phyloP scores from a whole-genome alignment of 768 basidiomycete genomes.

The Erythrobasidium yunnanense region DNA sequence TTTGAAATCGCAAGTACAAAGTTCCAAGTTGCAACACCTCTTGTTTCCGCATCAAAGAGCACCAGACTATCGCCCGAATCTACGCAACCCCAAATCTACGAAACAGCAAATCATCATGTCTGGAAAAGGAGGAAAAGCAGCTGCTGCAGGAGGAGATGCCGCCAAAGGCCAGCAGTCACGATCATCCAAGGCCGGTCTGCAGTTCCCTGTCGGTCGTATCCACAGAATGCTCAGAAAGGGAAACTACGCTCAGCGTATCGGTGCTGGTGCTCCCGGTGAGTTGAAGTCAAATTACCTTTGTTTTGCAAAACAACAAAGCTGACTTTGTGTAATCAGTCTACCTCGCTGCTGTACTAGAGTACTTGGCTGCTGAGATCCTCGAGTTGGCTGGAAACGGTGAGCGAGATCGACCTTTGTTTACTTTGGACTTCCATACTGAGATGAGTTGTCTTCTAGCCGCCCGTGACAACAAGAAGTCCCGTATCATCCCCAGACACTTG shows the following conservation, averaged over 20 bases:
- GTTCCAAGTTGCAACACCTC: conserved; percentile 6
- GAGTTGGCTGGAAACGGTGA: conserved; percentile 67
- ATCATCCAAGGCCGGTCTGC: conserved; percentile 50
- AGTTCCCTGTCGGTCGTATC: conserved; percentile 73
- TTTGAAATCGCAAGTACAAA: no score
- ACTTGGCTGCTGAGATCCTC: conserved; percentile 73
- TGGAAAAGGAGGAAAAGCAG: conserved; percentile 27
- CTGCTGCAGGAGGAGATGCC: conserved; percentile 12
- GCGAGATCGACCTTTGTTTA: conserved; percentile 61
- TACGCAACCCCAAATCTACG: conserved; percentile 26
- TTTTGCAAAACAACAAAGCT: not conserved
- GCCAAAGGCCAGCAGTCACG: conserved; percentile 48
- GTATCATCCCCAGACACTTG: conserved; percentile 68
- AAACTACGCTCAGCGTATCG: conserved; percentile 77
- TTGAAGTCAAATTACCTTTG: not conserved
- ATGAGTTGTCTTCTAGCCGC: conserved; percentile 57
- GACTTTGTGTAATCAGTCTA: conserved; percentile 49
- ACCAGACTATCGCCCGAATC: conserved; percentile 30
- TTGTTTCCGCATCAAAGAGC: conserved; percentile 28
- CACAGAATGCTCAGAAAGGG: conserved; percentile 66
- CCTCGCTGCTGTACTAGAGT: conserved; percentile 74
- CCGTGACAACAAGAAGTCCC: conserved; percentile 76
- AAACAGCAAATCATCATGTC: not conserved
- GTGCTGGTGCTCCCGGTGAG: conserved; percentile 63
- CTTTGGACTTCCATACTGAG: not conserved